phyloP scores from a whole-genome alignment of 2,329 filamentous ascomycete genomes.

The Dendrostoma leiphaemia region DNA sequence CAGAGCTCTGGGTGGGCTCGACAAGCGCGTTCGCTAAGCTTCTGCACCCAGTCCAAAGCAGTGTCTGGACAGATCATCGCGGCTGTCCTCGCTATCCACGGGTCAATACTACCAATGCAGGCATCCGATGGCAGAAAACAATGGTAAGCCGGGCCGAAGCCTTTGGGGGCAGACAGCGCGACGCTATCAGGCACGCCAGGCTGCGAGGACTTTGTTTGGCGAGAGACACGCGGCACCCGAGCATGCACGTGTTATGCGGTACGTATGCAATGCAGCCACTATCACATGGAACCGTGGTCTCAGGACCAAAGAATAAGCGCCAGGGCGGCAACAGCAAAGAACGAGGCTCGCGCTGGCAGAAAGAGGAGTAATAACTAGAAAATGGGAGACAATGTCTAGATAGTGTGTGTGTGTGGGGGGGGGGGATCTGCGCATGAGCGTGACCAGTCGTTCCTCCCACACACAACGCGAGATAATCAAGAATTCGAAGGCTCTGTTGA shows the following conservation, averaged over 20 bases:
- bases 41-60: neutral
- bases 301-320: neutral
- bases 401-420: too few relatives aligned
- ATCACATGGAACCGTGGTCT: neutral
- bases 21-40: neutral
- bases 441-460: too few relatives aligned
- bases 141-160: slow-evolving; percentile 1
- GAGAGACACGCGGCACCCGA: too few relatives aligned
- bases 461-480: too few relatives aligned
- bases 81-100: neutral
- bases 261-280: slow-evolving; percentile 5
- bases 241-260: neutral
- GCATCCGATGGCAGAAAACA: neutral
- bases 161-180: neutral
- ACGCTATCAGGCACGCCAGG: too few relatives aligned
- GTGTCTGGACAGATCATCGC: too few relatives aligned
- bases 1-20: neutral
- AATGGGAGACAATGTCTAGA: too few relatives aligned
- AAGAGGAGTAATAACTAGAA: too few relatives aligned
- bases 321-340: neutral
- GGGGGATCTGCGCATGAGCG: neutral
- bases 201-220: too few relatives aligned
- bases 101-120: neutral
- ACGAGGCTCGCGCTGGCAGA: neutral
- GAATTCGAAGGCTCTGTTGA: too few relatives aligned